Percentiles rank a stretch among this genome's conserved stretches.
Evolutionary conservation across 2,329 filamentous ascomycete species (phyloP).

Genomic region (Biscogniauxia mediterranea): DNA sequence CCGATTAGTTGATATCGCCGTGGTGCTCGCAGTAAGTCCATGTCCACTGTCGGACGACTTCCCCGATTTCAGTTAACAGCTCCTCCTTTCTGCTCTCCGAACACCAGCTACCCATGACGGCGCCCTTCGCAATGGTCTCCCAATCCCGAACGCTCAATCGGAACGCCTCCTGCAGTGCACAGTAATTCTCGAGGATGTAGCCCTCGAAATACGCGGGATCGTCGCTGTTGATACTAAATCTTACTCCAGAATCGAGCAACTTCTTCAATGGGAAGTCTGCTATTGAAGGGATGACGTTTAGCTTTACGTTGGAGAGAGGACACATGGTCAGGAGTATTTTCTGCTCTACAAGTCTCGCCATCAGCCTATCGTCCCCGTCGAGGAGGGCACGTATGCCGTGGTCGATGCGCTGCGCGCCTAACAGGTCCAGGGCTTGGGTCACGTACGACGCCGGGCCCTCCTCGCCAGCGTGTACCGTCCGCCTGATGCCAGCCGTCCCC

Average conservation of each 20-base stretch:
- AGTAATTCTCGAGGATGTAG: constrained; percentile 74
- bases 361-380: constrained; percentile 53
- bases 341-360: constrained; percentile 55
- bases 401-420: constrained; percentile 67
- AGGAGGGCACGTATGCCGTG: constrained; percentile 65
- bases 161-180: constrained; percentile 72
- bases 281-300: constrained; percentile 54
- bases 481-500: constrained; percentile 48
- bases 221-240: constrained; percentile 72
- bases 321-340: constrained; percentile 67
- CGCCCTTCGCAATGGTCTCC: constrained; percentile 59
- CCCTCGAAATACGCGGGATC: constrained; percentile 75
- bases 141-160: constrained; percentile 62
- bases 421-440: constrained; percentile 56
- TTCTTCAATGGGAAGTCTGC: constrained; percentile 58
- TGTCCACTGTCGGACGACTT: constrained; percentile 31
- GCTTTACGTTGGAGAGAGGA: constrained; percentile 68
- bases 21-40: neutral
- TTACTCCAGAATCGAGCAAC: constrained; percentile 62
- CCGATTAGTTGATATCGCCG: neutral
- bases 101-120: constrained; percentile 71
- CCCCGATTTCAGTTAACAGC: constrained; percentile 48
- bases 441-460: constrained; percentile 70
- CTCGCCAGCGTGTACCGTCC: constrained; percentile 76
- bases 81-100: constrained; percentile 58